Evolutionary conservation across 176 grass and related monocot species (phyloP).

Genomic region (Rhynchospora pubera): DNA sequence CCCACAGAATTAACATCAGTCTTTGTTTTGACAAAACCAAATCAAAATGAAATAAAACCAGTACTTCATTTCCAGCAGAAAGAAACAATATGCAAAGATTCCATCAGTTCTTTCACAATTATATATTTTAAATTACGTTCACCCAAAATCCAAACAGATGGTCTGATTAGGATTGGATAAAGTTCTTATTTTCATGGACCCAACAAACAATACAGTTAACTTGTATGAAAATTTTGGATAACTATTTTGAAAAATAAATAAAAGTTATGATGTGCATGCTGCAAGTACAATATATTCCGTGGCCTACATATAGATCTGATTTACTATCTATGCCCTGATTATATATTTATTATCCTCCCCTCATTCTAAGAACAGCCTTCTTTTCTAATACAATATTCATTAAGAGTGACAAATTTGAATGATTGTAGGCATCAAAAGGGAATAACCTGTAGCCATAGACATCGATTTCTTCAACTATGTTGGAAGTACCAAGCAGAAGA

Average conservation of each 20-base stretch:
- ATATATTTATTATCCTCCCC: background rate
- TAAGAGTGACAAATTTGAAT: background rate
- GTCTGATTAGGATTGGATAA: background rate
- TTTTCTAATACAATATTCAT: background rate
- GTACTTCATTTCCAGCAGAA: background rate
- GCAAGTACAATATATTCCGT: background rate
- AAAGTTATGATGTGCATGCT: background rate
- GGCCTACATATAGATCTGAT: background rate
- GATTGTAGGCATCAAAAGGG: constrained; percentile 5
- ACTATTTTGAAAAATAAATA: background rate
- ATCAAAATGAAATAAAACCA: background rate
- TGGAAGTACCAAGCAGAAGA: constrained; percentile 42
- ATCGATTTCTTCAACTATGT: constrained; percentile 54
- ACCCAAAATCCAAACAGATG: background rate
- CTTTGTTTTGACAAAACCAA: background rate
- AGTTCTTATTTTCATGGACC: background rate
- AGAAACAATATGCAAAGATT: background rate
- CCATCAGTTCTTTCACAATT: background rate
- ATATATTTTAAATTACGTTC: background rate
- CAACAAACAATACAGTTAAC: background rate
- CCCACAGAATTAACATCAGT: background rate
- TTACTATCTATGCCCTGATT: background rate
- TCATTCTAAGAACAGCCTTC: background rate
- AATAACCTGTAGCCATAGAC: constrained; percentile 76
- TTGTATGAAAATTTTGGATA: background rate